Evolutionary conservation across 306 rosid species (phyloP), one percentile per base, ranked within the genome.

Genomic region (Medicago ruthenica): DNA sequence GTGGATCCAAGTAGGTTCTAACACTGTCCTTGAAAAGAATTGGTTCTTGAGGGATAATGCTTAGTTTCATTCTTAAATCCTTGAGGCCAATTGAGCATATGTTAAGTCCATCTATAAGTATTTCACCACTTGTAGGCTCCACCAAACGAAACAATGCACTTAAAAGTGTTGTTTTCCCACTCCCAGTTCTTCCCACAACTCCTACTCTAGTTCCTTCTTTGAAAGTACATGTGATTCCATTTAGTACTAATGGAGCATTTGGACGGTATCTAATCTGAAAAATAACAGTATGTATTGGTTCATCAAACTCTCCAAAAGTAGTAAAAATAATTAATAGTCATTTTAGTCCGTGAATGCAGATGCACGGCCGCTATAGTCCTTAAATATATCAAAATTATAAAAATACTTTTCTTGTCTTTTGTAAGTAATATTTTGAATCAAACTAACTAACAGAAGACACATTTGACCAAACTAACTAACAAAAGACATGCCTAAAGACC

Each of bases 31-130:
- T 76, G 87, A 93, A 93, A 70, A 90, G 92, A 42, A 92, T 88
- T 71, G 98, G 92, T 51, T 90, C 92, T 79, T 93, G 96, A 40
- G 98, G 98, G 48, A 93, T 93, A 76, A 90, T 90, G 69, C 92
- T 88, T 22, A 92, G 91, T 72, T 86, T 87, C 83, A 77, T 75
- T 74, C 92, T 90, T 61, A 92, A 80, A 79, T 92, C 98, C 75
- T 85, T 88, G 73, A 90, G 83, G 4, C 94, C 98, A 1, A 89
- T 83, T 9, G 91, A 84, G 80, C 89, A 85, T 76, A 86, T 93
- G 78, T 87, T 85, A 62, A 90, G 54, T 45, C 84, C 88, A 76
- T 89, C 94, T 16, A 89, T 85, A 31, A 85, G 9, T 8, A 93
- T 85, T 36, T 79, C 58, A 40, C 93, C 95, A 2, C 81, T 54